Evolutionary conservation across 345 rosid species (phyloP).

Genomic region (Lepidium aucheri): DNA sequence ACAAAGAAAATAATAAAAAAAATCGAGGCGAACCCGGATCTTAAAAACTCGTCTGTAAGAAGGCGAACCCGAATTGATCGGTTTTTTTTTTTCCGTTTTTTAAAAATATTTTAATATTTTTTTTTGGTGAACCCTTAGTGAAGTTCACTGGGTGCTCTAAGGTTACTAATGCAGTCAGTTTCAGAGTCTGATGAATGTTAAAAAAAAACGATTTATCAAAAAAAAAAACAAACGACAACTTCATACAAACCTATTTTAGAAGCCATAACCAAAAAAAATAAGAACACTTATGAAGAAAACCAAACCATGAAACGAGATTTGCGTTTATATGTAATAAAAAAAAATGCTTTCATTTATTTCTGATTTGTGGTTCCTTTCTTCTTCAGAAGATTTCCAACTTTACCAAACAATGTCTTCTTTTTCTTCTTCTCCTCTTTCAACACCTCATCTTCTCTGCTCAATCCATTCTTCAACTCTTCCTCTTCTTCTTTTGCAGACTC

Average conservation of each 20-base stretch:
- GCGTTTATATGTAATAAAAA: background rate
- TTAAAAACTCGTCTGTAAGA: too few species aligned
- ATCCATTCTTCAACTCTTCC: conserved; percentile 21
- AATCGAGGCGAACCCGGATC: too few species aligned
- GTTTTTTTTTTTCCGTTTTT: too few species aligned
- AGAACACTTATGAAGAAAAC: conserved; percentile 1
- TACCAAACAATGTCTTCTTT: conserved; percentile 80
- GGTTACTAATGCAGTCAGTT: too few species aligned
- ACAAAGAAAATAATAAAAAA: too few species aligned
- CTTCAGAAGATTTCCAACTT: conserved; percentile 89
- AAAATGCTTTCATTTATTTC: conserved; percentile 3
- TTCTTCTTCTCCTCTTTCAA: conserved; percentile 39
- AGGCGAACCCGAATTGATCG: too few species aligned
- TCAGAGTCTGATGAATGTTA: too few species aligned
- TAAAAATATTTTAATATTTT: too few species aligned
- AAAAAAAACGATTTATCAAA: background rate
- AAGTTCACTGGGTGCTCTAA: too few species aligned
- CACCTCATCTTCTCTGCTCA: conserved; percentile 36
- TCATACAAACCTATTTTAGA: conserved; percentile 4
- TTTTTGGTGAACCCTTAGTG: too few species aligned
- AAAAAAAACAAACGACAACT: background rate
- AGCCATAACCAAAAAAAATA: background rate
- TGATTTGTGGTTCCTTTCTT: conserved; percentile 50
- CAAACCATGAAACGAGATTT: background rate
- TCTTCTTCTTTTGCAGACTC: conserved; percentile 62